phyloP scores from a whole-genome alignment of 495 filamentous ascomycete species.

The Neurospora terricola region DNA sequence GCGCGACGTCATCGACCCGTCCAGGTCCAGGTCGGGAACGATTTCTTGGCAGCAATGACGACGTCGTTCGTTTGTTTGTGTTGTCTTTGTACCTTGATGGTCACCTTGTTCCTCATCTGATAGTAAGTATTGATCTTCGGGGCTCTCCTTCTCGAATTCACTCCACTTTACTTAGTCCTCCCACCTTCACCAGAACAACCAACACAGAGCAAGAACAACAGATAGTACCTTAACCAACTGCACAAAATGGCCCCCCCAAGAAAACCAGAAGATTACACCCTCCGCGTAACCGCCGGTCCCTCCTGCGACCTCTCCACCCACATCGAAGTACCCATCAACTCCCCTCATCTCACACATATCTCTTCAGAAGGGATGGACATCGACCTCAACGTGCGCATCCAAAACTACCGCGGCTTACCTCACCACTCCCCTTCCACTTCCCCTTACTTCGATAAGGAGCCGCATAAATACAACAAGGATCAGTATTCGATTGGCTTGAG shows the following conservation, averaged over 20 bases:
- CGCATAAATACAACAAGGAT: slow-evolving; percentile 53
- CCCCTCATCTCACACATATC: too few relatives aligned
- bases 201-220: too few relatives aligned
- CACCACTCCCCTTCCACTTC: slow-evolving; percentile 49
- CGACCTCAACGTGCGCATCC: slow-evolving; percentile 60
- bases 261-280: slow-evolving; percentile 48
- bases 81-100: background rate
- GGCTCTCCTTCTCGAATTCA: too few relatives aligned
- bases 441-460: slow-evolving; percentile 62
- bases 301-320: slow-evolving; percentile 59
- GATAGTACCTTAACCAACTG: too few relatives aligned
- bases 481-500: slow-evolving; percentile 73
- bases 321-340: slow-evolving; percentile 60
- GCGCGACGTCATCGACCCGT: background rate
- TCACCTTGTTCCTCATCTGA: background rate
- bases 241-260: background rate
- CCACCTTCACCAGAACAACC: too few relatives aligned
- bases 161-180: too few relatives aligned
- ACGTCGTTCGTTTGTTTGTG: background rate
- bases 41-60: background rate
- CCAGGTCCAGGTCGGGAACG: background rate
- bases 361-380: slow-evolving; percentile 43
- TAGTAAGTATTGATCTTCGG: background rate
- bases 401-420: slow-evolving; percentile 41
- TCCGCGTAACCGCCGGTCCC: slow-evolving; percentile 66